phyloP scores from a whole-genome alignment of 2,329 filamentous ascomycete species.

The Didymella glomerata region DNA sequence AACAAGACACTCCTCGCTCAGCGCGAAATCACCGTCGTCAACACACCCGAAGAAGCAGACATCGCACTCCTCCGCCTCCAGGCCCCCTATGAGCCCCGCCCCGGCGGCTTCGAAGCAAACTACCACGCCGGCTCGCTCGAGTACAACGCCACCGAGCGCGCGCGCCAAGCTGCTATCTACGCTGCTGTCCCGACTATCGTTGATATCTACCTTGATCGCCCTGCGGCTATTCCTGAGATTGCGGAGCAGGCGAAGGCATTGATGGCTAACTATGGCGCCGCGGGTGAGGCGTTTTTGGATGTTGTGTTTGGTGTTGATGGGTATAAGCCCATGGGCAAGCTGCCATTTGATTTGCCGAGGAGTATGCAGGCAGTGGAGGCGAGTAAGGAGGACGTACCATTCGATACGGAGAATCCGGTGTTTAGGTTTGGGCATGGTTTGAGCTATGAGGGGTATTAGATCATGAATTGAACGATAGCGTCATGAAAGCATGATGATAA shows the following conservation, averaged over 20 bases:
- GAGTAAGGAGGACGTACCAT: slow-evolving; percentile 48
- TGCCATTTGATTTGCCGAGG: slow-evolving; percentile 60
- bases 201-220: slow-evolving; percentile 57
- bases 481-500: background rate
- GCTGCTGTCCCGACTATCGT: slow-evolving; percentile 52
- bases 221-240: slow-evolving; percentile 56
- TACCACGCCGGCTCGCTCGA: slow-evolving; percentile 56
- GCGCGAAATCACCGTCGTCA: slow-evolving; percentile 47
- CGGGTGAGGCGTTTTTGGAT: slow-evolving; percentile 56
- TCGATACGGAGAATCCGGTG: slow-evolving; percentile 49
- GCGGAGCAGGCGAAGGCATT: slow-evolving; percentile 51
- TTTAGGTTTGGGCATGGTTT: slow-evolving; percentile 50
- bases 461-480: background rate
- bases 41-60: slow-evolving; percentile 52
- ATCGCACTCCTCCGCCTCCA: slow-evolving; percentile 53
- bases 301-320: slow-evolving; percentile 52
- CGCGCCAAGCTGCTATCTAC: slow-evolving; percentile 53
- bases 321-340: slow-evolving; percentile 52
- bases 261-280: slow-evolving; percentile 54
- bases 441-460: slow-evolving; percentile 36
- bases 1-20: slow-evolving; percentile 43
- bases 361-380: slow-evolving; percentile 55
- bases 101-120: slow-evolving; percentile 53
- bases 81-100: slow-evolving; percentile 54
- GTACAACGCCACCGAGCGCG: slow-evolving; percentile 52